phyloP scores from a whole-genome alignment of 169 alveolate genomes.

The Plasmodium vivax region DNA sequence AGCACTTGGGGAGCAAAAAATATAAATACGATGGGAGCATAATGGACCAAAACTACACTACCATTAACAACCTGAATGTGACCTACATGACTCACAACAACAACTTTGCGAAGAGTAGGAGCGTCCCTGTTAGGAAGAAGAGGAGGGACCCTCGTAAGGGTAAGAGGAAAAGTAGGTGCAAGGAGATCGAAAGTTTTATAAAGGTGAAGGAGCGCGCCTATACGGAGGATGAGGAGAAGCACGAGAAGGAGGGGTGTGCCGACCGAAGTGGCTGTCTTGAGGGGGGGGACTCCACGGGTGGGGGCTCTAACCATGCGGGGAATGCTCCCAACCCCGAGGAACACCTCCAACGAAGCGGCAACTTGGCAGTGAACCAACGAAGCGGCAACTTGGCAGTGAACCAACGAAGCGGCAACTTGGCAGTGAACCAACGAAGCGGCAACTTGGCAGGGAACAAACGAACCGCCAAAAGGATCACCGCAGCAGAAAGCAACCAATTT shows the following conservation, averaged over 20 bases:
- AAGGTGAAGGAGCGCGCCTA: conserved; percentile 40
- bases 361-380: neutral
- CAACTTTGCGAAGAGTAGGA: conserved; percentile 11
- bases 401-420: too few species aligned
- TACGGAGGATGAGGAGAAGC: conserved; percentile 8
- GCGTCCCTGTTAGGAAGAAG: neutral
- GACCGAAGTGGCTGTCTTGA: neutral
- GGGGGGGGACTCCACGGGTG: neutral
- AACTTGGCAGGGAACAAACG: neutral
- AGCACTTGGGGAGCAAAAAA: conserved; percentile 43
- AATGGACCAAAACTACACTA: neutral
- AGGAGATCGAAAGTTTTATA: conserved; percentile 53
- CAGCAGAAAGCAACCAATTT: neutral
- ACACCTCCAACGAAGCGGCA: neutral
- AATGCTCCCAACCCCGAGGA: neutral
- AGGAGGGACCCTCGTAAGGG: neutral
- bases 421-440: too few species aligned
- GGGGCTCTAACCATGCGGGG: neutral
- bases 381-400: neutral
- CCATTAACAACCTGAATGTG: conserved; percentile 22
- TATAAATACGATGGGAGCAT: conserved; percentile 40
- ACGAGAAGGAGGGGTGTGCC: neutral
- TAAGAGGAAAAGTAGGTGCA: neutral
- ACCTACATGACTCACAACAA: conserved; percentile 53
- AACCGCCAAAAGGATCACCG: neutral